phyloP scores from a whole-genome alignment of 768 basidiomycete species.

The Crepidotus variabilis region DNA sequence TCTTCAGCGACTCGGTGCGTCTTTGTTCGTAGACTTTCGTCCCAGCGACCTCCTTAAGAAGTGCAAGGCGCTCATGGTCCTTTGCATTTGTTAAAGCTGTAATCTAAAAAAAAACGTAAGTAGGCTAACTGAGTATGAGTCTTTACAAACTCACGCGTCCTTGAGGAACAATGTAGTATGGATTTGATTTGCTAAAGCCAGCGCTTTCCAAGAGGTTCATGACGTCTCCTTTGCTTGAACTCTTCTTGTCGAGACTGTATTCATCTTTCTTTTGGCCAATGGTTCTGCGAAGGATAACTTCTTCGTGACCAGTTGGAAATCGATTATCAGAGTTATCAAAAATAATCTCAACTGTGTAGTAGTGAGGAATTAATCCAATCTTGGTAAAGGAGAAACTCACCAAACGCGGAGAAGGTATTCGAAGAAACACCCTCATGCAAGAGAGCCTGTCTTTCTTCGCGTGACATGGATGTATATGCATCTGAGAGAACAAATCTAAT shows the following conservation, averaged over 20 bases:
- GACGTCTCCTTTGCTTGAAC: conserved; percentile 92
- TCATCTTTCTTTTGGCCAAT: conserved; percentile 99
- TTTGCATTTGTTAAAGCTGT: conserved; percentile 96
- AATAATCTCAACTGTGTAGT: conserved; percentile 73
- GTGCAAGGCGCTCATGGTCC: conserved; percentile 86
- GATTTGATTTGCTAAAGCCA: conserved; percentile 97
- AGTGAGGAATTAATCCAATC: conserved; percentile 3
- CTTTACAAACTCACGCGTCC: conserved; percentile 65
- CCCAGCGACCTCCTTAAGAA: conserved; percentile 98
- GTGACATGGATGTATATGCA: conserved; percentile 92
- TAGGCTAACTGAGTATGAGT: background rate
- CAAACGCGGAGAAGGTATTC: conserved; percentile 89
- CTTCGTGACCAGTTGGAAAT: conserved; percentile 88
- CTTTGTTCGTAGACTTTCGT: conserved; percentile 98
- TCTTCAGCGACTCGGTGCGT: conserved; percentile 85
- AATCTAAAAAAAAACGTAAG: conserved; percentile 53
- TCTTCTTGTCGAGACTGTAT: conserved; percentile 95
- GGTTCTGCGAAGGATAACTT: conserved; percentile 85
- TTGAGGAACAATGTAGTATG: conserved; percentile 99
- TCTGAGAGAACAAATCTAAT: conserved; percentile 98
- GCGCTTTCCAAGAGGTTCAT: conserved; percentile 97
- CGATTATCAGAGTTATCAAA: conserved; percentile 95
- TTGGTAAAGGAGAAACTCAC: conserved; percentile 32
- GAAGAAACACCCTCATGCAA: conserved; percentile 91
- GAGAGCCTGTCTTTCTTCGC: conserved; percentile 90